These are phyloP conservation scores for Candida awuae DNA, from an alignment of 805 yeast species.

Conservation along the genomic window DNA sequence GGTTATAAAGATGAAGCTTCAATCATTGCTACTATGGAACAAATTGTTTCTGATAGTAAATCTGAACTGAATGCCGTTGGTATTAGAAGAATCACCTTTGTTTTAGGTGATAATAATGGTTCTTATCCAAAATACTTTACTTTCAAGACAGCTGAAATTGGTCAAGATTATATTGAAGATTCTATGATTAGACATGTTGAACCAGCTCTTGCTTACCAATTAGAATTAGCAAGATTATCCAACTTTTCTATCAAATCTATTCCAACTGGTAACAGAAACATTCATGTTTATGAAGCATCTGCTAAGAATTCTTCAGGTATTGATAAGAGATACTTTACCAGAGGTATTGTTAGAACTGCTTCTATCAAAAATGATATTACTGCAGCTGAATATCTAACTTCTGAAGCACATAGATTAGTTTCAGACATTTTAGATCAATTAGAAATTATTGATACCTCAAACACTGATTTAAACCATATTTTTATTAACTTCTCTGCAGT, in stretches of 20 bases:
- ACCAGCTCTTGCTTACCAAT: constrained; percentile 96
- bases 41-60: constrained; percentile 56
- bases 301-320: constrained; percentile 83
- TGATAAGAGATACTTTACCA: constrained; percentile 91
- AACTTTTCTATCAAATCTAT: constrained; percentile 94
- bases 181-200: constrained; percentile 94
- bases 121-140: constrained; percentile 93
- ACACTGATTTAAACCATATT: constrained; percentile 93
- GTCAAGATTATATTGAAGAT: constrained; percentile 79
- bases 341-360: constrained; percentile 97
- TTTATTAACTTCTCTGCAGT: constrained; percentile 96
- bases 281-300: constrained; percentile 93
- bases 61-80: constrained; percentile 64
- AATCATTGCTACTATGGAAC: constrained; percentile 53
- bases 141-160: constrained; percentile 47
- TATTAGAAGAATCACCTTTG: constrained; percentile 89
- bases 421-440: constrained; percentile 90
- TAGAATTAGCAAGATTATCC: constrained; percentile 88
- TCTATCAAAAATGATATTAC: constrained; percentile 88
- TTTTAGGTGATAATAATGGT: constrained; percentile 77
- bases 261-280: constrained; percentile 92
- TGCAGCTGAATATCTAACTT: constrained; percentile 86
- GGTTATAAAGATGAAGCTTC: constrained; percentile 68
- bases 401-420: constrained; percentile 95
- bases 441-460: constrained; percentile 88